Conservation (phyloP, 129 eudicot genomes). For the Centrapalus pauciflorus region DNA sequence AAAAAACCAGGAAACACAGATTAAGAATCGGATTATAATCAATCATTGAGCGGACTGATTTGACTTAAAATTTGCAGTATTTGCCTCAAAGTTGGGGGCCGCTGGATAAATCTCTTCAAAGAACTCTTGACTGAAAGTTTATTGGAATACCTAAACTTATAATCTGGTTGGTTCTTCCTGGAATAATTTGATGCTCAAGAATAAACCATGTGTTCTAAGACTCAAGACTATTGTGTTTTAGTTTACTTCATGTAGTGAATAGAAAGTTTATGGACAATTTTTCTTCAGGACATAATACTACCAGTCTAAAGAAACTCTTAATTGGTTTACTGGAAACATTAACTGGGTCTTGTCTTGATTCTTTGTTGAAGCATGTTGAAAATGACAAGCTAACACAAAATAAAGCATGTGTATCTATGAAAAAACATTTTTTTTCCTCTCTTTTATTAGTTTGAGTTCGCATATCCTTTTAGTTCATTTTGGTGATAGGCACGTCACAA, state of each 20-base stretch:
- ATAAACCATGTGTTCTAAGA: conserved; percentile 16
- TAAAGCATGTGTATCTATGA: neutral
- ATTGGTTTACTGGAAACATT: conserved; percentile 1
- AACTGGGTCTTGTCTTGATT: neutral
- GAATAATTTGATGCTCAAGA: conserved; percentile 16
- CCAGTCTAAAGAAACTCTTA: neutral
- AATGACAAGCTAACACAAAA: neutral
- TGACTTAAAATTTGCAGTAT: conserved; percentile 19
- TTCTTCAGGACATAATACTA: conserved; percentile 8
- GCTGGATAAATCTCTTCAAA: neutral
- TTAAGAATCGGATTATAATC: neutral
- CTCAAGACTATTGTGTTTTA: neutral
- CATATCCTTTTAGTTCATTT: neutral
- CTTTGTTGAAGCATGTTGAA: conserved; percentile 4
- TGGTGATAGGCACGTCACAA: neutral
- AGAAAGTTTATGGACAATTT: conserved; percentile 4
- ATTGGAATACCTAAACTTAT: conserved; percentile 11
- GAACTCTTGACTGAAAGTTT: conserved; percentile 12
- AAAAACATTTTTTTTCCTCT: neutral
- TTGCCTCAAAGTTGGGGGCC: conserved; percentile 11
- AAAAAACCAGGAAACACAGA: neutral
- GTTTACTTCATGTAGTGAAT: conserved; percentile 2
- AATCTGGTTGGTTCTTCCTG: conserved; percentile 18
- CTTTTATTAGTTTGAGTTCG: neutral
- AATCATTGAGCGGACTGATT: conserved; percentile 1